Evolutionary conservation across 2,329 filamentous ascomycete genomes (phyloP).

Genomic region (Biscogniauxia mediterranea): DNA sequence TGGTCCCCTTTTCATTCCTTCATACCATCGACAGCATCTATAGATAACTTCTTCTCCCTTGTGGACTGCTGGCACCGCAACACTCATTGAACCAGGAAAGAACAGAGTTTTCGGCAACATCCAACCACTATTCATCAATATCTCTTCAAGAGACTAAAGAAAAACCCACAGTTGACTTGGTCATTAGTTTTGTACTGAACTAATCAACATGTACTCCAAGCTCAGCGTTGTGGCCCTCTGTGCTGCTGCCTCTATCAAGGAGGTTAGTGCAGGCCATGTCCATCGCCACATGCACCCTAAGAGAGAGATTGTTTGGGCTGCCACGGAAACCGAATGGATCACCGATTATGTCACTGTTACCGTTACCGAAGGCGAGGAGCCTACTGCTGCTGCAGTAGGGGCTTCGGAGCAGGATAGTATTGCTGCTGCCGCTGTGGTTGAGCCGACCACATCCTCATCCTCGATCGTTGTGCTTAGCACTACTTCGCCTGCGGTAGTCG

Average conservation of each 20-base stretch:
- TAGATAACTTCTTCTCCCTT: constrained; percentile 23
- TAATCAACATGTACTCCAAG: constrained; percentile 31
- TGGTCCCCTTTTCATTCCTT: constrained; percentile 20
- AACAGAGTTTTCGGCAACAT: not conserved
- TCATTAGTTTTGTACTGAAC: constrained; percentile 5
- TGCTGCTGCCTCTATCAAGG: constrained; percentile 29
- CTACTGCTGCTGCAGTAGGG: constrained; percentile 8
- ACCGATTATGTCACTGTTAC: constrained; percentile 32
- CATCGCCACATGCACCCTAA: constrained; percentile 31
- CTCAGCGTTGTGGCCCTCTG: constrained; percentile 31
- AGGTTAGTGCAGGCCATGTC: constrained; percentile 24
- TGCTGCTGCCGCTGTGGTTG: constrained; percentile 3
- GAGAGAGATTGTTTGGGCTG: constrained; percentile 28
- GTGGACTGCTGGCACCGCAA: constrained; percentile 30
- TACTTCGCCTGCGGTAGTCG: constrained; percentile 9
- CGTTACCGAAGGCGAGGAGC: constrained; percentile 23
- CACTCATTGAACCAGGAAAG: constrained; percentile 23
- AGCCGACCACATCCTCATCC: constrained; percentile 3
- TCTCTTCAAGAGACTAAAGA: not conserved
- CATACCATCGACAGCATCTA: constrained; percentile 18
- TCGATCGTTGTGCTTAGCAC: not conserved
- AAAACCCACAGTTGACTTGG: constrained; percentile 2
- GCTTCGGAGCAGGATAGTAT: not conserved
- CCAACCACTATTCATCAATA: not conserved
- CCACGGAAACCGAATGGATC: constrained; percentile 30